phyloP scores from a whole-genome alignment of 225 moss, liverwort and hornwort species.

The Marchantia paleacea region DNA sequence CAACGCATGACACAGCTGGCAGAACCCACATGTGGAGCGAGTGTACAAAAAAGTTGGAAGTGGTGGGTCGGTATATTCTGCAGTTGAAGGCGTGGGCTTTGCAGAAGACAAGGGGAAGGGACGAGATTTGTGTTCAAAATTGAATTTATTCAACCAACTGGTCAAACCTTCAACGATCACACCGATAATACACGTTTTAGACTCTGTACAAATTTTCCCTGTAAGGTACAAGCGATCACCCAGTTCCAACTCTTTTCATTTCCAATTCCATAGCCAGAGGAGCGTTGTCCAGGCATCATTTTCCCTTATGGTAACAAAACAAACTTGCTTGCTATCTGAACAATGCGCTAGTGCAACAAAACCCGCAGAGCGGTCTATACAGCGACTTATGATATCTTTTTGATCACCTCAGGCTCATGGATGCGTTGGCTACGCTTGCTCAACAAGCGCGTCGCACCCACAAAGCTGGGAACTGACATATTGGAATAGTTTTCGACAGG shows the following conservation, averaged over 20 bases:
- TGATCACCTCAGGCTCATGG: neutral
- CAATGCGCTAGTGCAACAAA: constrained; percentile 3
- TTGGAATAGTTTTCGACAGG: constrained; percentile 10
- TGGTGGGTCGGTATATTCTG: too few species aligned
- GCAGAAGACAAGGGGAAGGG: neutral
- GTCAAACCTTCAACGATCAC: neutral
- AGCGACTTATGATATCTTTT: constrained; percentile 1
- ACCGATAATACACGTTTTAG: neutral
- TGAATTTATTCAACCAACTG: constrained; percentile 1
- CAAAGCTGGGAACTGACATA: neutral
- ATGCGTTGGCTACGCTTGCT: neutral
- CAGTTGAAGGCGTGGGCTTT: too few species aligned
- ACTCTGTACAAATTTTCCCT: neutral
- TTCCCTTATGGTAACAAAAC: constrained; percentile 2
- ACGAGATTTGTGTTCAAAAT: neutral
- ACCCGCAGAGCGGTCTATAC: constrained; percentile 1
- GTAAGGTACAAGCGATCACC: constrained; percentile 2
- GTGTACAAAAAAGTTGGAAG: too few species aligned
- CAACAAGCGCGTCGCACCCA: neutral
- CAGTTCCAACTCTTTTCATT: neutral
- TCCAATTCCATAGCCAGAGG: neutral
- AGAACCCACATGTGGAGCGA: too few species aligned
- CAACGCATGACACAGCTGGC: too few species aligned
- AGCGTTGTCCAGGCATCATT: constrained; percentile 7
- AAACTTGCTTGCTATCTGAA: constrained; percentile 14